Conservation (phyloP, 768 basidiomycete species). For the Wakefieldia striispora region DNA sequence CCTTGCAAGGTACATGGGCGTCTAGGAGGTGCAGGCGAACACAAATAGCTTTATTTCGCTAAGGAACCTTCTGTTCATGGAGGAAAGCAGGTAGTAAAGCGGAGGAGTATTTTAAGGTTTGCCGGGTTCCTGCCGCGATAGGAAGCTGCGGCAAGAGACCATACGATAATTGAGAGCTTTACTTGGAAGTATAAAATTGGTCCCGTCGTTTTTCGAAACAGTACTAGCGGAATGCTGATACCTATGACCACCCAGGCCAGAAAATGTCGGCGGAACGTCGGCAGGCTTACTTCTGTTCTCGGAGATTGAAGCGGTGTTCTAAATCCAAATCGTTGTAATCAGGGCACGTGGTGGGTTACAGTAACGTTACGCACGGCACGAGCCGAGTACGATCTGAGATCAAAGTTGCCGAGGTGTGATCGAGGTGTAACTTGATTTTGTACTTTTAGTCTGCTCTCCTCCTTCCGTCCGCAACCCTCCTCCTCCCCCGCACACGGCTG, state of each 20-base stretch:
- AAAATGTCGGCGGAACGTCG: conserved; percentile 7
- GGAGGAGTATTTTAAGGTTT: conserved; percentile 25
- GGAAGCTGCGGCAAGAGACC: conserved; percentile 18
- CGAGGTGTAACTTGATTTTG: conserved; percentile 10
- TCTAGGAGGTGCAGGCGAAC: conserved; percentile 7
- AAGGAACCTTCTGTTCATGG: conserved; percentile 11
- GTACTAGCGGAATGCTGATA: no score
- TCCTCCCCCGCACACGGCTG: not conserved
- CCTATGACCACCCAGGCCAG: no score
- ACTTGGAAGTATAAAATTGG: no score
- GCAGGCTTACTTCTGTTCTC: conserved; percentile 9
- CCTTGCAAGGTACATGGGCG: conserved; percentile 23
- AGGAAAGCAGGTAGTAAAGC: conserved; percentile 26
- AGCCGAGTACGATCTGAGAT: conserved; percentile 33
- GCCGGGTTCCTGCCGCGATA: conserved; percentile 18
- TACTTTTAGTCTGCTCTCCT: conserved; percentile 19
- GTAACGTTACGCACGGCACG: conserved; percentile 21
- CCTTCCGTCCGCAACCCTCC: conserved; percentile 14
- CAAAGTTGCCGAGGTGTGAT: conserved; percentile 9
- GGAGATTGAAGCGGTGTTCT: conserved; percentile 14
- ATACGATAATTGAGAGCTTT: not conserved
- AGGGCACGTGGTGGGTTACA: conserved; percentile 16
- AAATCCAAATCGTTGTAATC: conserved; percentile 5
- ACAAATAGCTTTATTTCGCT: conserved; percentile 27
- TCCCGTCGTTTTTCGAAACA: not conserved